Evolutionary conservation across 2,329 filamentous ascomycete genomes (phyloP), one percentile per base, ranked within the genome.

Genomic region (Fusarium virguliforme): DNA sequence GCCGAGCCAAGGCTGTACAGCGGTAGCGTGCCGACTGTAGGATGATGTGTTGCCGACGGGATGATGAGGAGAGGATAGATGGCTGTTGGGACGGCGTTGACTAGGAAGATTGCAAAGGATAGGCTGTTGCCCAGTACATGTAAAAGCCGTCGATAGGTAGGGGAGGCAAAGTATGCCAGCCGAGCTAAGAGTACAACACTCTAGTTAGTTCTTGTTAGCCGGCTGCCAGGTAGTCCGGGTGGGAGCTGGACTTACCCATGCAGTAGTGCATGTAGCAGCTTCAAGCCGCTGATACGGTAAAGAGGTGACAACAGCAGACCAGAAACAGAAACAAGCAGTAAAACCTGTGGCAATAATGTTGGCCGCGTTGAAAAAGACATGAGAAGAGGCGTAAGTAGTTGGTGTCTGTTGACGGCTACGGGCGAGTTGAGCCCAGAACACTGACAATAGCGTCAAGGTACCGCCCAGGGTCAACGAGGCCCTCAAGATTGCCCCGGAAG

Each of bases 351-450:
- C 24, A 28, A 12, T 7, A 9, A 48, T 8, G 15, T 15, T 28
- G 15, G 28, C 8, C n/a, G 43, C n/a, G 24, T 48, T 48, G 43
- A 48, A 48, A 48, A 48, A 48, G 43, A 30, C 43, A 48, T 48
- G 43, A 26, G 13, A 28, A 13, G 43, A 28, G 4, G 24, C 28
- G 24, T 48, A 48, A 30, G 26, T 48, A 10, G 8, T 30, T 48
- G 24, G 43, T n/a, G 43, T 28, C 15, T 30, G 43, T 48, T 48
- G 43, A 30, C 43, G 43, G 43, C 24, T 48, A 48, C 43, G 43
- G 24, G 43, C 43, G 3, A 48, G 43, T 30, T 48, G 43, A 30
- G 43, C 43, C 43, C 43, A 48, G 43, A 48, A 48, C 24, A 48
- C 28, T 8, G 8, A 8, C 15, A 48, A 4, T 8, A 48, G 26